Evolutionary conservation across 352 stramenopile genomes (phyloP).

Genomic region (Saprolegnia parasitica): DNA sequence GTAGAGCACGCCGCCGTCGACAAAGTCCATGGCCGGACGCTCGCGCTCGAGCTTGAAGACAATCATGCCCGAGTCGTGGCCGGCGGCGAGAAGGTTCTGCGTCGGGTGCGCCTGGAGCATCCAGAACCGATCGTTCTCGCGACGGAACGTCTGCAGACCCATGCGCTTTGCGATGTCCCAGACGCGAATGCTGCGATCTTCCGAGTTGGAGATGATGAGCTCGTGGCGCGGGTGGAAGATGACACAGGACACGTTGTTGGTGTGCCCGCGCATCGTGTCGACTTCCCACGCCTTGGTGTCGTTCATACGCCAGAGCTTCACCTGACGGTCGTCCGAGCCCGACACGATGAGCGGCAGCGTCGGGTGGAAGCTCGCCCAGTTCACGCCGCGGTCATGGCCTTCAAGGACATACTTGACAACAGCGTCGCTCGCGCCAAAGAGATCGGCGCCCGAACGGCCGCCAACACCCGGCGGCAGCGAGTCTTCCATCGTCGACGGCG

Average conservation of each 20-base stretch:
- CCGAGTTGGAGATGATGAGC: conserved; percentile 98
- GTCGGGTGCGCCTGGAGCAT: conserved; percentile 93
- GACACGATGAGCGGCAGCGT: conserved; percentile 97
- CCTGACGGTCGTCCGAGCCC: conserved; percentile 98
- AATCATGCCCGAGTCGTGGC: conserved; percentile 99
- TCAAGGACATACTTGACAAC: conserved; percentile 99
- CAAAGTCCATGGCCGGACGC: conserved; percentile 90
- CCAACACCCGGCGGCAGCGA: conserved; percentile 45
- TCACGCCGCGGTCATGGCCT: conserved; percentile 98
- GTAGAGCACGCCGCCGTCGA: conserved; percentile 90
- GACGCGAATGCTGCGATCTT: conserved; percentile 98
- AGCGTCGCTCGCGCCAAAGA: conserved; percentile 98
- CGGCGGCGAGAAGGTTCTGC: conserved; percentile 97
- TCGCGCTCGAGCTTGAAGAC: conserved; percentile 99
- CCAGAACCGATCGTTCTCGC: conserved; percentile 99
- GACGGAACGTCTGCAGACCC: conserved; percentile 97
- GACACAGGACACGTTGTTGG: conserved; percentile 99
- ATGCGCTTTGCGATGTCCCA: conserved; percentile 99
- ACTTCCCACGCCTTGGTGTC: conserved; percentile 99
- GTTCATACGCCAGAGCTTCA: conserved; percentile 99
- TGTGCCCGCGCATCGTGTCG: conserved; percentile 99
- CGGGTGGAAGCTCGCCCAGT: conserved; percentile 99
- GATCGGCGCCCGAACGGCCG: conserved; percentile 82
- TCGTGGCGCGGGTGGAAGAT: conserved; percentile 99
- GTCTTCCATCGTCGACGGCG: conserved; percentile 74